phyloP scores from a whole-genome alignment of 202 grass and related monocot species.

The Zoysia matrella region DNA sequence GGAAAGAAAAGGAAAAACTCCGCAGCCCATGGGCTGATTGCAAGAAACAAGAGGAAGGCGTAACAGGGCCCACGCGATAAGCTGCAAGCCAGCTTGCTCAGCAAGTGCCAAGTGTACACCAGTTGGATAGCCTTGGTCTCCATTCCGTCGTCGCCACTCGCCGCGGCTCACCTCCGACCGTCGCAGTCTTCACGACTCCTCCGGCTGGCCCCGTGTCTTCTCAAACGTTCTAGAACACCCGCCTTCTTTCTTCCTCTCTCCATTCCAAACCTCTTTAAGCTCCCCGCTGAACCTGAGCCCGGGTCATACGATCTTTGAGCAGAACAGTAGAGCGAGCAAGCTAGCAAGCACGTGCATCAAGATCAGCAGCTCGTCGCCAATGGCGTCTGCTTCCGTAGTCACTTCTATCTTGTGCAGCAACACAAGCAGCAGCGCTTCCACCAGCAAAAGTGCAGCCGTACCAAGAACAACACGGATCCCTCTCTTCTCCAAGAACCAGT shows the following conservation, averaged over 20 bases:
- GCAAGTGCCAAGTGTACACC: constrained; percentile 40
- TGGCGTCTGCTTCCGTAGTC: constrained; percentile 52
- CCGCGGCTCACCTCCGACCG: constrained; percentile 25
- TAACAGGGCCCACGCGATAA: constrained; percentile 1
- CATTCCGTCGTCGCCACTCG: constrained; percentile 46
- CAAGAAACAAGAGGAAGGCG: neutral
- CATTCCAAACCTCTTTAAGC: constrained; percentile 39
- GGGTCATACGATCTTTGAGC: neutral
- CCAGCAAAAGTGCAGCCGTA: neutral
- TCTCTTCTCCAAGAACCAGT: constrained; percentile 34
- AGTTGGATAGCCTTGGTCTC: constrained; percentile 41
- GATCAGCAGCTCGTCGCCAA: constrained; percentile 23
- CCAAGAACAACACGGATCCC: constrained; percentile 19
- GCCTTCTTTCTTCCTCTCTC: neutral
- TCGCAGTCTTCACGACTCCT: constrained; percentile 57
- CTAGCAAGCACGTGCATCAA: neutral
- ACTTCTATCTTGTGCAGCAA: constrained; percentile 33
- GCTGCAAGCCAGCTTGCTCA: neutral
- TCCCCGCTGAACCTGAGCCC: neutral
- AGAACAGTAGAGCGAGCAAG: neutral
- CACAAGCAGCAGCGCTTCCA: constrained; percentile 8
- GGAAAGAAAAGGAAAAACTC: neutral
- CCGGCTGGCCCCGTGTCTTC: constrained; percentile 34
- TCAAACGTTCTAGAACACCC: constrained; percentile 53
- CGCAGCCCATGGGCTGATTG: no score